These are phyloP conservation scores for Pugionium dolabratum DNA, from an alignment of 345 rosid genomes.

Conservation along the genomic window DNA sequence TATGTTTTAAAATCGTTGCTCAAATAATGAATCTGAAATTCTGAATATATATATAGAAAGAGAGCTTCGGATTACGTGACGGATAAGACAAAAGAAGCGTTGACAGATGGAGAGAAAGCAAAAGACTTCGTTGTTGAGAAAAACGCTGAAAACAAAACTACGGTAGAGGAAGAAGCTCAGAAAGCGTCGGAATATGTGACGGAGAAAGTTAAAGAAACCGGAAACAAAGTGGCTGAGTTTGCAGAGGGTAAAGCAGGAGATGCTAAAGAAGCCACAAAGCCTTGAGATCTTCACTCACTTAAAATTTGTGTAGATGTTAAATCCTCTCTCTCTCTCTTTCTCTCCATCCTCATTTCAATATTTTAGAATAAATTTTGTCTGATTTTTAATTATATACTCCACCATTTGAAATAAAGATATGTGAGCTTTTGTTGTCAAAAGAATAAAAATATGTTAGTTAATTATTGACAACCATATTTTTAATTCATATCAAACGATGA, in stretches of 20 bases:
- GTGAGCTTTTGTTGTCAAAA: too few relatives aligned
- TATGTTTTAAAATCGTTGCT: neutral
- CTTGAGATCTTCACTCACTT: too few relatives aligned
- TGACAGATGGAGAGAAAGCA: slow-evolving; percentile 36
- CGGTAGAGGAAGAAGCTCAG: slow-evolving; percentile 16
- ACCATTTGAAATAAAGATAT: too few relatives aligned
- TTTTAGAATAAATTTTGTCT: too few relatives aligned
- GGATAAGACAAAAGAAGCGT: slow-evolving; percentile 33
- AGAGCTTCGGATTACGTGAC: slow-evolving; percentile 35
- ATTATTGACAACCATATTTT: too few relatives aligned
- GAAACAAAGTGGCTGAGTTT: slow-evolving; percentile 31
- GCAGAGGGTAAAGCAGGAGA: slow-evolving; percentile 33
- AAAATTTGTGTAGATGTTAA: too few relatives aligned
- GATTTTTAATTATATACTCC: too few relatives aligned
- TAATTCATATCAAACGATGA: too few relatives aligned
- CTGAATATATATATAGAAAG: slow-evolving; percentile 20
- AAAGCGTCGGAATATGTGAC: slow-evolving; percentile 32
- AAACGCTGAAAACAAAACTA: slow-evolving; percentile 13
- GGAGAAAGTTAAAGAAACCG: slow-evolving; percentile 45
- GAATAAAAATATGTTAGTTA: too few relatives aligned
- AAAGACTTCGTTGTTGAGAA: slow-evolving; percentile 36
- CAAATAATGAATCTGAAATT: neutral
- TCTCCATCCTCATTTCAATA: too few relatives aligned
- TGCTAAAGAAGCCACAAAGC: slow-evolving; percentile 33
- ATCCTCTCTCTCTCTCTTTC: too few relatives aligned